Base-by-base conservation (phyloP, 106 monocot species). In the Platanthera zijinensis region DNA sequence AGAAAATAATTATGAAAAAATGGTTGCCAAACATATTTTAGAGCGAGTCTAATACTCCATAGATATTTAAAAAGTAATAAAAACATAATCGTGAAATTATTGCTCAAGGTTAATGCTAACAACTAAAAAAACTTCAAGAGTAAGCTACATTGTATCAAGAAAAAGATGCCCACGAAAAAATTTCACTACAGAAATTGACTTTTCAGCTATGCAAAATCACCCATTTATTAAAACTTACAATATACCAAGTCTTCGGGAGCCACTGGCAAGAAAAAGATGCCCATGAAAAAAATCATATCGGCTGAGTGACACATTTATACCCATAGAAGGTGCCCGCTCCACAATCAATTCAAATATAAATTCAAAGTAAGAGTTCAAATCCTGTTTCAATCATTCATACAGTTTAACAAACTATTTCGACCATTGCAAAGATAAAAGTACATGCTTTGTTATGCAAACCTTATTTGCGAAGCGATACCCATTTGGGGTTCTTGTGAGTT, bases 201-300 rank as follows among this genome's bases (percentile, higher is more conserved):
- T 66, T 67, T 25, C 32, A 67, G 67, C n/a, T 67, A 67, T 48
- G 15, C 8, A 70, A 15, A 47, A 48, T 28, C 4, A 48, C 15
- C 1, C 12, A 17, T 7, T 48, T 70, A 6, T 48, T 1, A 25
- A 39, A 67, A 85, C 97, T 91, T 78, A 99, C 97, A 99, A 75
- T 76, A 99, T 92, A 46, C 97, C 94, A 56, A 99, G 89, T 48
- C 97, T 84, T 83, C 94, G 88, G 28, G 89, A 79, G 62, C 78
- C 69, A 57, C 85, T 52, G 28, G 91, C 97, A 10, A 99, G 80
- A 82, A 99, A 99, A 19, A 99, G 75, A 80, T 99, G 97, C 62
- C 97, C 97, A 83, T 99, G 97, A 63, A 99, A 99, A 69, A 99
- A 83, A 78, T 99, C 94, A 75, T 92, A 99, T 3, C 97, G 94